Conservation (phyloP, 805 yeast species). For the Vanderwaltozyma polyspora region DNA sequence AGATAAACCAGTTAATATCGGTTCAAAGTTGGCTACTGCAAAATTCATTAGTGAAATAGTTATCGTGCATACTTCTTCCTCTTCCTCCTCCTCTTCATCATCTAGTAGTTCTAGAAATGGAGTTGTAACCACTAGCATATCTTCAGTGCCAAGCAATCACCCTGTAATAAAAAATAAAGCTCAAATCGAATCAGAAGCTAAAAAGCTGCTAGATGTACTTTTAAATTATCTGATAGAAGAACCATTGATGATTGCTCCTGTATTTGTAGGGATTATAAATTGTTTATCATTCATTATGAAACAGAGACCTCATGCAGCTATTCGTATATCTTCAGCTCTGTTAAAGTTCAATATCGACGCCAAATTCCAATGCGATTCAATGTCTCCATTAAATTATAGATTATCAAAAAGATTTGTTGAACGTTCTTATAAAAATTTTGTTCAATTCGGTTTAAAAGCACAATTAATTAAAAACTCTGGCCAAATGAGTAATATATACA, state of each 20-base stretch:
- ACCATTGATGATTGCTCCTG: slow-evolving; percentile 41
- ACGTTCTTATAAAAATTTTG: slow-evolving; percentile 39
- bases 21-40: slow-evolving; percentile 55
- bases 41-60: slow-evolving; percentile 58
- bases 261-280: slow-evolving; percentile 58
- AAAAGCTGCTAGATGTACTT: slow-evolving; percentile 54
- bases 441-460: slow-evolving; percentile 31
- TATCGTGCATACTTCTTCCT: slow-evolving; percentile 35
- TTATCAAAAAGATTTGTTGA: slow-evolving; percentile 53
- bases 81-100: not conserved
- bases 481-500: slow-evolving; percentile 15
- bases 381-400: slow-evolving; percentile 34
- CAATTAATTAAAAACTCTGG: slow-evolving; percentile 22
- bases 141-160: slow-evolving; percentile 45
- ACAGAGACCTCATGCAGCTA: slow-evolving; percentile 49
- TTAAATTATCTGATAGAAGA: slow-evolving; percentile 46
- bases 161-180: slow-evolving; percentile 43
- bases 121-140: slow-evolving; percentile 32
- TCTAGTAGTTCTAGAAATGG: slow-evolving; percentile 3
- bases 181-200: slow-evolving; percentile 60
- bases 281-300: slow-evolving; percentile 52
- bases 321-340: slow-evolving; percentile 45
- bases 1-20: slow-evolving; percentile 35
- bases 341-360: slow-evolving; percentile 51
- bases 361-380: slow-evolving; percentile 37